Evolutionary conservation across 139 green algal species (phyloP).

Genomic region (Chlorella sp.): DNA sequence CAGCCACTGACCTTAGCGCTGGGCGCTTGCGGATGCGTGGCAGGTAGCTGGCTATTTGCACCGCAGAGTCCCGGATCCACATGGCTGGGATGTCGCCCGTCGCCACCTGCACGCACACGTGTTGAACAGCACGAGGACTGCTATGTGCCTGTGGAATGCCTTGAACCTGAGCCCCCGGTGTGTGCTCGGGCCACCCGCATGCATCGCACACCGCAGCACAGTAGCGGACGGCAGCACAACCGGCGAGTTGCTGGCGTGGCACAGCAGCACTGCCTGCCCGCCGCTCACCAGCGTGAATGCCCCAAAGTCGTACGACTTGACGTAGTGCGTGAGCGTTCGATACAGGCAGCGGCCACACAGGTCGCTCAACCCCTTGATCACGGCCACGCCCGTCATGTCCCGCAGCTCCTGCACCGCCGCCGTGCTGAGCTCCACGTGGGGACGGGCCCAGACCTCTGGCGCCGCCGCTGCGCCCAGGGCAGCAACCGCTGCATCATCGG

Average conservation of each 20-base stretch:
- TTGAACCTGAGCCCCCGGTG: constrained; percentile 2
- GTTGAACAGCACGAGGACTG: background rate
- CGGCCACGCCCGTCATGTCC: too few relatives aligned
- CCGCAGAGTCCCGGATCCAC: constrained; percentile 48
- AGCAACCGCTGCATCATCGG: too few relatives aligned
- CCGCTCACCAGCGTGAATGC: background rate
- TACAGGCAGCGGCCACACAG: constrained; percentile 50
- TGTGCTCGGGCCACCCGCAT: background rate
- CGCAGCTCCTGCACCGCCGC: too few relatives aligned
- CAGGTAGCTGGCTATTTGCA: constrained; percentile 51
- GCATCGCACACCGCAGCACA: background rate
- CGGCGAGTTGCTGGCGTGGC: background rate
- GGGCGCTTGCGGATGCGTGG: constrained; percentile 32
- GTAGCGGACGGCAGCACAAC: background rate
- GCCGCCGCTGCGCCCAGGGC: too few relatives aligned
- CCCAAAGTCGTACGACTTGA: constrained; percentile 16
- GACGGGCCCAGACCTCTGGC: too few relatives aligned
- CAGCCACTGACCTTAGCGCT: constrained; percentile 28
- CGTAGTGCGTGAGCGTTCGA: constrained; percentile 33
- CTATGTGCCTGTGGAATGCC: background rate
- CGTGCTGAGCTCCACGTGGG: too few relatives aligned
- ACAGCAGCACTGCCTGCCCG: background rate
- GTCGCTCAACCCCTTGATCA: too few relatives aligned
- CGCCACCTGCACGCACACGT: background rate
- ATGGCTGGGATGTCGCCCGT: constrained; percentile 48